A percentile compares a stretch with the other conserved stretches of the same genome.
phyloP scores from a whole-genome alignment of 495 filamentous ascomycete genomes.

The Aspergillus coremiiformis region DNA sequence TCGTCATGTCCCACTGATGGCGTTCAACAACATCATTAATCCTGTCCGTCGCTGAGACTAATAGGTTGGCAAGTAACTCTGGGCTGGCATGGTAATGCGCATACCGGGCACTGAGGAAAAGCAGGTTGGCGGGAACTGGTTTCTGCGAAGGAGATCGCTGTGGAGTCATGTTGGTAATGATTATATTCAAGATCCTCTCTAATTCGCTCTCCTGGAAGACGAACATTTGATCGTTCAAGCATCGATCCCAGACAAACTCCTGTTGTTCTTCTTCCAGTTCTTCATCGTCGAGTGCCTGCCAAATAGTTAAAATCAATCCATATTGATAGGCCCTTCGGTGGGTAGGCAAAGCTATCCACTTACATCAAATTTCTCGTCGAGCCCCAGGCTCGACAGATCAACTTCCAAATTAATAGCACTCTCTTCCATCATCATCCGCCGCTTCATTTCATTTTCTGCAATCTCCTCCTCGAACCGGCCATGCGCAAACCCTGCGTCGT shows the following conservation, averaged over 20 bases:
- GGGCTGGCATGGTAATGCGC: constrained; percentile 91
- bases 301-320: neutral
- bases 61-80: constrained; percentile 71
- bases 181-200: constrained; percentile 81
- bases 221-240: constrained; percentile 98
- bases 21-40: constrained; percentile 92
- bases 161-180: constrained; percentile 97
- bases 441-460: constrained; percentile 90
- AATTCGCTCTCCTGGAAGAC: constrained; percentile 95
- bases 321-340: neutral
- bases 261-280: constrained; percentile 84
- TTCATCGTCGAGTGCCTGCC: constrained; percentile 57
- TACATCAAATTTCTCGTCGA: constrained; percentile 94
- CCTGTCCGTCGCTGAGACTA: constrained; percentile 85
- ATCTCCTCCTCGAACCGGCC: constrained; percentile 95
- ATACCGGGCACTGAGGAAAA: constrained; percentile 92
- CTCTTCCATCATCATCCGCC: constrained; percentile 99
- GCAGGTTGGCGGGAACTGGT: constrained; percentile 91
- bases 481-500: constrained; percentile 85
- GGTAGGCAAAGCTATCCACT: constrained; percentile 18
- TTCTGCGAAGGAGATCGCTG: constrained; percentile 94
- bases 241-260: constrained; percentile 96
- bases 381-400: constrained; percentile 87
- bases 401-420: constrained; percentile 97
- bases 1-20: constrained; percentile 99